These are phyloP conservation scores for Cladobotryum protrusum DNA, from an alignment of 2,329 filamentous ascomycete species.

Conservation along the genomic window DNA sequence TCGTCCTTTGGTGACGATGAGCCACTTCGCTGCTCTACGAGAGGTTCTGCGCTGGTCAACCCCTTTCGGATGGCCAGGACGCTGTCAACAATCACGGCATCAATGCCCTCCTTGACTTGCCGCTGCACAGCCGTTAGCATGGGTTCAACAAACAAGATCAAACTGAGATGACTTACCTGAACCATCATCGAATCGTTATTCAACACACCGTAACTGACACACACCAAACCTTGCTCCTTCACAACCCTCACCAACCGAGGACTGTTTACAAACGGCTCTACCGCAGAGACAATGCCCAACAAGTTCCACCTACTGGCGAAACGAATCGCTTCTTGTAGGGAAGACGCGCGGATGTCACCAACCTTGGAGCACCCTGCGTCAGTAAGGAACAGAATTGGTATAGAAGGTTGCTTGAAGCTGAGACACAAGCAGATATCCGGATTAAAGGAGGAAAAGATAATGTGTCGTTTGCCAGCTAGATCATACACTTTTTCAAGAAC, in stretches of 20 bases:
- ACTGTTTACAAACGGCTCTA: slow-evolving; percentile 81
- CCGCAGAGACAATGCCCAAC: slow-evolving; percentile 83
- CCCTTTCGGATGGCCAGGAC: slow-evolving; percentile 90
- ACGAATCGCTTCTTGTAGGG: slow-evolving; percentile 88
- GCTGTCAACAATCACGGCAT: slow-evolving; percentile 94
- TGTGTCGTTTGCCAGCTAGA: slow-evolving; percentile 71
- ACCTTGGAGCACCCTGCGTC: slow-evolving; percentile 78
- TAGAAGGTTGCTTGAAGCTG: slow-evolving; percentile 94
- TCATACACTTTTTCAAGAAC: slow-evolving; percentile 89
- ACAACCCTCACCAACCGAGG: slow-evolving; percentile 86
- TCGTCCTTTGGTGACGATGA: neutral
- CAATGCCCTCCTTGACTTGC: slow-evolving; percentile 92
- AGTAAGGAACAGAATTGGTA: slow-evolving; percentile 89
- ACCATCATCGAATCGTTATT: slow-evolving; percentile 88
- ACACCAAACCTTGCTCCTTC: slow-evolving; percentile 89
- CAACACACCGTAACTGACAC: slow-evolving; percentile 83
- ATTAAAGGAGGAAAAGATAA: slow-evolving; percentile 97
- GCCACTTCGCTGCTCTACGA: slow-evolving; percentile 11
- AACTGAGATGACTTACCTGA: slow-evolving; percentile 52
- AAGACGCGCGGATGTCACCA: slow-evolving; percentile 83
- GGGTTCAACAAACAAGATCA: neutral
- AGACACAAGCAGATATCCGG: slow-evolving; percentile 92
- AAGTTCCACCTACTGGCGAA: slow-evolving; percentile 95
- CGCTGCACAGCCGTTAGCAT: slow-evolving; percentile 42
- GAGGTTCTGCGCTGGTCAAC: slow-evolving; percentile 48